Evolutionary conservation across 1,284 basidiomycete species (phyloP).

Genomic region (Marasmius tenuissimus): DNA sequence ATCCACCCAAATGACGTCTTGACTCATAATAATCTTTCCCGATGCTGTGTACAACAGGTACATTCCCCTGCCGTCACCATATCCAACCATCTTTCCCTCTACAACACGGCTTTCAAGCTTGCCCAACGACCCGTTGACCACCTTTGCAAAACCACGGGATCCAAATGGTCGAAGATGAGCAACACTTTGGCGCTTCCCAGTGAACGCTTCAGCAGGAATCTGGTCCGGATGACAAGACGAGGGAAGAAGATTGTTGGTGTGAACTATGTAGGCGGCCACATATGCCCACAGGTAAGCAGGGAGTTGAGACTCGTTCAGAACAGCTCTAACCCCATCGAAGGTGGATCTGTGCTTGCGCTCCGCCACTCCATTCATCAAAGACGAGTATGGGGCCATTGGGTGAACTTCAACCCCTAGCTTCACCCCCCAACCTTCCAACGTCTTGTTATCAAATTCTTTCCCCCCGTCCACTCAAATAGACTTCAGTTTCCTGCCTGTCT

Average conservation of each 20-base stretch:
- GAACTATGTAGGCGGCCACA: conserved; percentile 14
- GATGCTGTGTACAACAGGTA: conserved; percentile 18
- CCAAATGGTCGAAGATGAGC: conserved; percentile 25
- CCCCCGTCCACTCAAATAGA: conserved; percentile 10
- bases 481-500: conserved; percentile 12
- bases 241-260: conserved; percentile 22
- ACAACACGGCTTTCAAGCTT: conserved; percentile 22
- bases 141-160: conserved; percentile 21
- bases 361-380: conserved; percentile 8
- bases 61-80: conserved; percentile 14
- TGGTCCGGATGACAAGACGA: conserved; percentile 15
- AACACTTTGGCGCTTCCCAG: conserved; percentile 21
- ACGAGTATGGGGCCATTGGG: conserved; percentile 18
- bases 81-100: conserved; percentile 22
- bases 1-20: conserved; percentile 26
- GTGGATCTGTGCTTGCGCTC: conserved; percentile 16
- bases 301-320: conserved; percentile 16
- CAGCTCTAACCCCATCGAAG: conserved; percentile 14
- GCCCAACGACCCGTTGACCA: conserved; percentile 18
- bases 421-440: not conserved
- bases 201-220: conserved; percentile 19
- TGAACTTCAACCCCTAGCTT: conserved; percentile 17
- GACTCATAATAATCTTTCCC: conserved; percentile 6
- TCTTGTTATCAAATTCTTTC: conserved; percentile 7
- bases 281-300: conserved; percentile 16